Evolutionary conservation across 768 basidiomycete species (phyloP).

Genomic region (Vararia minispora): DNA sequence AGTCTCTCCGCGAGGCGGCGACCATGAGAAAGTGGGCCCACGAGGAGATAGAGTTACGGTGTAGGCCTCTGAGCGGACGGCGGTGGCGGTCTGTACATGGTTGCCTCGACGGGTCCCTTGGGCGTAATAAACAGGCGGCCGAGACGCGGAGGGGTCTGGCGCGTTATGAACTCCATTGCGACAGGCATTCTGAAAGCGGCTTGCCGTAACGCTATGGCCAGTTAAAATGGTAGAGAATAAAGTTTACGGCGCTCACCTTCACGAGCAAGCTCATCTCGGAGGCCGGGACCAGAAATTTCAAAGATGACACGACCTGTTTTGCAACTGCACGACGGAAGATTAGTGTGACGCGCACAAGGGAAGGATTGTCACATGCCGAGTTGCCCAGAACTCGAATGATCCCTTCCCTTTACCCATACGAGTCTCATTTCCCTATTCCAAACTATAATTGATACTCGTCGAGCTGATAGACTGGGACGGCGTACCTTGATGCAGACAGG

Average conservation of each 20-base stretch:
- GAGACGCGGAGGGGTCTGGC: slow-evolving; percentile 56
- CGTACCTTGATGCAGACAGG: slow-evolving; percentile 93
- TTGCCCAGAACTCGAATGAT: slow-evolving; percentile 95
- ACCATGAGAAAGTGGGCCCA: no score
- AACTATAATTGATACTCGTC: neutral
- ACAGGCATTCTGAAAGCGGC: slow-evolving; percentile 85
- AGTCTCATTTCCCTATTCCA: slow-evolving; percentile 80
- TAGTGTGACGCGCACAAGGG: neutral
- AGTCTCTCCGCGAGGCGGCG: no score
- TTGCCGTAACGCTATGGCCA: slow-evolving; percentile 60
- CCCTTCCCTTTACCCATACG: slow-evolving; percentile 99
- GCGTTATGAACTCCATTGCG: slow-evolving; percentile 75
- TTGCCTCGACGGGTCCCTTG: no score
- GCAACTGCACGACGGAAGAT: slow-evolving; percentile 38
- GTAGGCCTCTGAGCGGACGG: no score
- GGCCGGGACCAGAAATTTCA: slow-evolving; percentile 82
- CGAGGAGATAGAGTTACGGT: no score
- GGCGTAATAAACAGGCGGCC: slow-evolving; percentile 46
- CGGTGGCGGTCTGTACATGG: no score
- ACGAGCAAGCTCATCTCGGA: slow-evolving; percentile 86
- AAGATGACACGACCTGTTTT: slow-evolving; percentile 85
- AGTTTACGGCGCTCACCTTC: slow-evolving; percentile 49
- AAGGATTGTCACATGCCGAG: slow-evolving; percentile 42
- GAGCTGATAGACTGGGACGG: no score
- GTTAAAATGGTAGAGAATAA: neutral